Percentiles rank a stretch among this genome's conserved stretches.
phyloP scores from a whole-genome alignment of 345 rosid genomes.

The Syzygium oleosum region DNA sequence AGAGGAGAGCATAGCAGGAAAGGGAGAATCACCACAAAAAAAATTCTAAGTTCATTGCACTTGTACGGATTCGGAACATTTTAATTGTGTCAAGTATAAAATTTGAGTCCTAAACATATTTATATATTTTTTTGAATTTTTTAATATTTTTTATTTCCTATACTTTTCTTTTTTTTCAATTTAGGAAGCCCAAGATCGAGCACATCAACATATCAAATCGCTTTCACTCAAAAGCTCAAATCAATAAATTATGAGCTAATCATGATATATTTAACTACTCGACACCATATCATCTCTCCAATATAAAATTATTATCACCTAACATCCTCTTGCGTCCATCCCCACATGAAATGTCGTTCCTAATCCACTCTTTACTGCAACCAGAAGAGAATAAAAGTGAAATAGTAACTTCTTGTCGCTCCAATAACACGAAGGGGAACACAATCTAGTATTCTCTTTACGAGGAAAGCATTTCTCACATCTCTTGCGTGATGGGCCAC shows the following conservation, averaged over 20 bases:
- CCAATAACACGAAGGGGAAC: background rate
- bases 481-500: background rate
- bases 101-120: too few relatives aligned
- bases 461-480: background rate
- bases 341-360: background rate
- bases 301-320: background rate
- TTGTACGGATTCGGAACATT: too few relatives aligned
- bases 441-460: background rate
- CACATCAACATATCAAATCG: background rate
- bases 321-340: background rate
- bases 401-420: background rate
- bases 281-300: background rate
- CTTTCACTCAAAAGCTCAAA: background rate
- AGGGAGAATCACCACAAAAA: background rate
- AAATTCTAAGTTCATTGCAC: too few relatives aligned
- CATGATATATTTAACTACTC: background rate
- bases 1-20: background rate
- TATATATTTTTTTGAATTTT: too few relatives aligned
- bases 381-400: background rate
- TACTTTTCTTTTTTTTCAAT: too few relatives aligned
- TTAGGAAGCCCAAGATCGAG: background rate
- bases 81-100: too few relatives aligned
- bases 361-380: background rate
- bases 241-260: background rate
- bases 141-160: too few relatives aligned